phyloP scores from a whole-genome alignment of 2,329 filamentous ascomycete species.

The Phialocephala sp. region DNA sequence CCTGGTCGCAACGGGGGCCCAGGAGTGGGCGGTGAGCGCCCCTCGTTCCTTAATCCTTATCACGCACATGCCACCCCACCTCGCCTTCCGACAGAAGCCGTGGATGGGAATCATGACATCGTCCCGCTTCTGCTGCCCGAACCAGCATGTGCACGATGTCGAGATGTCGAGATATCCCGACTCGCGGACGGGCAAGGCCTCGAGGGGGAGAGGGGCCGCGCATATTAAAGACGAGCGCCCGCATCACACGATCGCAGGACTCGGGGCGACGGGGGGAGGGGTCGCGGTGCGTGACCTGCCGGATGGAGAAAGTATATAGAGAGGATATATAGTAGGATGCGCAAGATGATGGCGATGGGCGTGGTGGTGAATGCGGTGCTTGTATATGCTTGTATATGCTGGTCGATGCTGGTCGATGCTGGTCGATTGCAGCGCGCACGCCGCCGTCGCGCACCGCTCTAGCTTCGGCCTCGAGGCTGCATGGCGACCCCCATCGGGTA shows the following conservation, averaged over 20 bases:
- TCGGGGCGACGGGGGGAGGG: not conserved
- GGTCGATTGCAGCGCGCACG: too few species aligned
- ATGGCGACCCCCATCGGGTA: conserved; percentile 18
- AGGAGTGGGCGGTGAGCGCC: conserved; percentile 10
- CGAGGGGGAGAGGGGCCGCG: not conserved
- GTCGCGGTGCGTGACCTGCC: not conserved
- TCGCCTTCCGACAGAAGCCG: conserved; percentile 20
- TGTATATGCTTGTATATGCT: too few species aligned
- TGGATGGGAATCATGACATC: conserved; percentile 19
- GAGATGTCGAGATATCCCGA: not conserved
- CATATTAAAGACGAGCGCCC: not conserved
- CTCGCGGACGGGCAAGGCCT: not conserved
- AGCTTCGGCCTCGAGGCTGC: conserved; percentile 2
- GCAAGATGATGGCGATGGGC: not conserved
- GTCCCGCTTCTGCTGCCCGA: conserved; percentile 3
- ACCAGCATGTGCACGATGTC: not conserved
- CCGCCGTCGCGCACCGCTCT: not conserved
- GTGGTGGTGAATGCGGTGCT: too few species aligned
- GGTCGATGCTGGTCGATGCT: too few species aligned
- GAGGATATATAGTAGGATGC: not conserved
- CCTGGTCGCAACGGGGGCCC: not conserved
- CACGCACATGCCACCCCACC: conserved; percentile 18
- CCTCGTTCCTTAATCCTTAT: conserved; percentile 5
- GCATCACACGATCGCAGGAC: not conserved
- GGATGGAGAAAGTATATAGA: not conserved